Conservation (phyloP, 495 filamentous ascomycete species). For the Podospora fimiseda region DNA sequence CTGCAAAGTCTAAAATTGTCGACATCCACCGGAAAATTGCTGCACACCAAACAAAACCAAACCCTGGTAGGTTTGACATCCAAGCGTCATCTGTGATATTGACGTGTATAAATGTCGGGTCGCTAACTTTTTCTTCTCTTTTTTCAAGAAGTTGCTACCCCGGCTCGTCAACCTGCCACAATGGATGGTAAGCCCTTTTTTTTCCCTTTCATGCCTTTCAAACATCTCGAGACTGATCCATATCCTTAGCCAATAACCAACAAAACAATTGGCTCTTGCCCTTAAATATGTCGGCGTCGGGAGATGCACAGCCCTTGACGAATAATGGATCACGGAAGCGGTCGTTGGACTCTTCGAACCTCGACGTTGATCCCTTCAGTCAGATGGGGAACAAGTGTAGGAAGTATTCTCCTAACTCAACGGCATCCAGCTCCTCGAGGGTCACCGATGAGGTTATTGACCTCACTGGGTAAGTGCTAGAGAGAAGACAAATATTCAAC, state of each 20-base stretch:
- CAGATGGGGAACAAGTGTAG: constrained; percentile 23
- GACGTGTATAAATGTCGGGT: too few relatives aligned
- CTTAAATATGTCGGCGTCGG: too few relatives aligned
- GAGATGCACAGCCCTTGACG: background rate
- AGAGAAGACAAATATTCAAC: too few relatives aligned
- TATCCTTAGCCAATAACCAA: too few relatives aligned
- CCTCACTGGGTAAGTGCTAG: background rate
- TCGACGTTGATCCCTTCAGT: constrained; percentile 10
- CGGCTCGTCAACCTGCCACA: too few relatives aligned
- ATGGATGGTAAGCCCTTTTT: too few relatives aligned
- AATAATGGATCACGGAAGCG: constrained; percentile 28
- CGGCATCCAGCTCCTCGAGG: background rate
- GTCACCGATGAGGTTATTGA: background rate
- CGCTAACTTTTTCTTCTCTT: too few relatives aligned
- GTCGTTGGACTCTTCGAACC: constrained; percentile 23
- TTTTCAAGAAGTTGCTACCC: too few relatives aligned
- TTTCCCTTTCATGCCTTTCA: too few relatives aligned
- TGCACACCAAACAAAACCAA: background rate
- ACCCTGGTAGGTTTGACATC: background rate
- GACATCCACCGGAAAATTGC: constrained; percentile 1
- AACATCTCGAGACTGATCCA: too few relatives aligned
- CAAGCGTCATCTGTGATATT: too few relatives aligned
- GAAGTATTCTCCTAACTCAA: constrained; percentile 24
- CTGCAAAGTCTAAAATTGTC: background rate
- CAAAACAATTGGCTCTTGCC: too few relatives aligned